Percentiles rank a stretch among this genome's conserved stretches.
phyloP scores from a whole-genome alignment of 2,329 filamentous ascomycete species.

The Verticillium isaacii region DNA sequence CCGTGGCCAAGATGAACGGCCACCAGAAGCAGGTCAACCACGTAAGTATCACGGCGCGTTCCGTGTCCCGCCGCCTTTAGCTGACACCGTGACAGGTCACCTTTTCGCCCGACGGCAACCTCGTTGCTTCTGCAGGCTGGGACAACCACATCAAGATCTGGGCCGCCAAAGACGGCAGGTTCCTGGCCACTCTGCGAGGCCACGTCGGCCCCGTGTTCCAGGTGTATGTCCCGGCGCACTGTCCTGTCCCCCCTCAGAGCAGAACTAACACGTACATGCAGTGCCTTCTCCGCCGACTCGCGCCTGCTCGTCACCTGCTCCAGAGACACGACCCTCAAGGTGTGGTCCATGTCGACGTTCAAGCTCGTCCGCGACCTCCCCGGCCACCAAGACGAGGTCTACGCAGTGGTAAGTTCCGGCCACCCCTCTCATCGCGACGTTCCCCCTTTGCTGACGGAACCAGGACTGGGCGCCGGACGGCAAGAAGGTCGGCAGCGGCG shows the following conservation, averaged over 20 bases:
- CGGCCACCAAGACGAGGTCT: slow-evolving; percentile 89
- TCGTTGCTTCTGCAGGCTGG: slow-evolving; percentile 85
- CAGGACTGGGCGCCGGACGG: slow-evolving; percentile 89
- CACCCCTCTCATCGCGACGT: neutral
- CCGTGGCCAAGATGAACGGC: slow-evolving; percentile 81
- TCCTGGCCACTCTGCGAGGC: slow-evolving; percentile 63
- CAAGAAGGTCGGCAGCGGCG: slow-evolving; percentile 81
- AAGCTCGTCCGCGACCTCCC: slow-evolving; percentile 79
- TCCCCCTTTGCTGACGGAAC: neutral
- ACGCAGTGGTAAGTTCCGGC: slow-evolving; percentile 55
- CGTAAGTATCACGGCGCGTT: slow-evolving; percentile 25
- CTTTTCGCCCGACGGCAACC: slow-evolving; percentile 83
- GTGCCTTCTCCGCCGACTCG: slow-evolving; percentile 87
- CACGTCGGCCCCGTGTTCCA: slow-evolving; percentile 83
- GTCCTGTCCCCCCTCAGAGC: neutral
- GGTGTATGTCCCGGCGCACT: neutral
- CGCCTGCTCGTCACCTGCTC: slow-evolving; percentile 81
- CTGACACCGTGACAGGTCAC: slow-evolving; percentile 40
- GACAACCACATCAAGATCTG: slow-evolving; percentile 95
- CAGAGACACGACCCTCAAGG: slow-evolving; percentile 91
- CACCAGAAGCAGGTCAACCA: slow-evolving; percentile 98
- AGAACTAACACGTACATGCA: neutral
- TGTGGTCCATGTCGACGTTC: slow-evolving; percentile 84
- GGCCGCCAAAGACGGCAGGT: slow-evolving; percentile 59
- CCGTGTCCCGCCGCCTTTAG: neutral